These are phyloP conservation scores for Argentina anserina DNA, from an alignment of 306 rosid genomes.

Conservation along the genomic window DNA sequence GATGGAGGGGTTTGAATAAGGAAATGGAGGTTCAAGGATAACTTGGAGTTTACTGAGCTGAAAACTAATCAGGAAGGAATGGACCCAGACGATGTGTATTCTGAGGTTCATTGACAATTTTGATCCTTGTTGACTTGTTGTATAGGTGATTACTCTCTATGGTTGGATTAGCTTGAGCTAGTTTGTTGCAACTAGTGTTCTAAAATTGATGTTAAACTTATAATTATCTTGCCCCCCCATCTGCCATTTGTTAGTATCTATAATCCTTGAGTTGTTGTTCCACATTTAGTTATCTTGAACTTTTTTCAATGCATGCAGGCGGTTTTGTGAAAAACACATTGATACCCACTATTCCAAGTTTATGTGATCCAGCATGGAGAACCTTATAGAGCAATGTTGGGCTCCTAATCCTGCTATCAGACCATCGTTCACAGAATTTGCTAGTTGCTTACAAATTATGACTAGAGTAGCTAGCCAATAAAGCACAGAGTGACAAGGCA, in stretches of 20 bases:
- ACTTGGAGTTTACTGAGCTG: slow-evolving; percentile 82
- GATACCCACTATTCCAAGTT: slow-evolving; percentile 81
- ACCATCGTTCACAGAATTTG: slow-evolving; percentile 88
- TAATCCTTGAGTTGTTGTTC: not conserved
- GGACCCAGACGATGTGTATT: slow-evolving; percentile 82
- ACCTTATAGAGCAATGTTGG: slow-evolving; percentile 97
- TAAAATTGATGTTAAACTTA: too few species aligned
- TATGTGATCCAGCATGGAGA: slow-evolving; percentile 81
- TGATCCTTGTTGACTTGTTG: slow-evolving; percentile 44
- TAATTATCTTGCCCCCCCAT: too few species aligned
- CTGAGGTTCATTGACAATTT: slow-evolving; percentile 50
- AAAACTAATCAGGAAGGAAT: slow-evolving; percentile 81
- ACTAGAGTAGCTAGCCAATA: slow-evolving; percentile 65
- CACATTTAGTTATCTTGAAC: not conserved
- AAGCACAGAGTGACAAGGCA: slow-evolving; percentile 68
- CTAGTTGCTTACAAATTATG: slow-evolving; percentile 71
- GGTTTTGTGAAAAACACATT: slow-evolving; percentile 90
- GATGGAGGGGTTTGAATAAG: slow-evolving; percentile 77
- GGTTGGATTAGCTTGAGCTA: not conserved
- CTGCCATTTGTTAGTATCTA: not conserved
- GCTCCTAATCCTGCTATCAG: slow-evolving; percentile 85
- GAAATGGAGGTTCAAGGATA: slow-evolving; percentile 85
- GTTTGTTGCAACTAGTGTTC: too few species aligned
- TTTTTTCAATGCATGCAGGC: slow-evolving; percentile 41
- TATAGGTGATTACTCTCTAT: slow-evolving; percentile 48